Conservation (phyloP, 2,329 filamentous ascomycete genomes). For the Colletotrichum theobromicola region DNA sequence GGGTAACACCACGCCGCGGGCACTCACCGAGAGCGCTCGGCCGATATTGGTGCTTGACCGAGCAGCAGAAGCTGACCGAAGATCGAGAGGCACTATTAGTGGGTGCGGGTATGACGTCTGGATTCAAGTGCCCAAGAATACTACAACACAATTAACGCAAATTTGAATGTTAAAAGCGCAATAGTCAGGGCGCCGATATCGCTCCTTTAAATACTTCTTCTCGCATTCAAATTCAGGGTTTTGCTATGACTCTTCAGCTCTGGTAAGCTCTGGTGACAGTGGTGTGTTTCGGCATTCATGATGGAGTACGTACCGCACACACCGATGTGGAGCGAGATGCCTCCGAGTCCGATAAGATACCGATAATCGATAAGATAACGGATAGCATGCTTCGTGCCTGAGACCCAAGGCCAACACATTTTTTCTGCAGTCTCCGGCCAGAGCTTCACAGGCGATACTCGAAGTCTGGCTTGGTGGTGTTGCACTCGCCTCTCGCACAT, state of each 20-base stretch:
- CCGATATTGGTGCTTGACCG: constrained; percentile 13
- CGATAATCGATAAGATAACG: neutral
- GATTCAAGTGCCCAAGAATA: neutral
- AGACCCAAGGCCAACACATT: neutral
- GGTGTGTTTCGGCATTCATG: neutral
- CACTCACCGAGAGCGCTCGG: constrained; percentile 10
- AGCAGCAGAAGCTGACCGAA: neutral
- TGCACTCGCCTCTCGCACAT: constrained; percentile 21
- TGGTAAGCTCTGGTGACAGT: neutral
- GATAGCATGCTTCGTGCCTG: neutral
- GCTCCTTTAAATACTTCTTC: neutral
- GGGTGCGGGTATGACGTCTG: neutral
- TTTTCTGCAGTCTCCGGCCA: constrained; percentile 17
- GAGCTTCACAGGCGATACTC: constrained; percentile 7
- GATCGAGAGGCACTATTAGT: neutral
- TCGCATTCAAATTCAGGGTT: neutral
- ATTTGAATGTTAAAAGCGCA: fast-evolving
- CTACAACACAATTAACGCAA: fast-evolving
- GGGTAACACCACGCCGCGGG: constrained; percentile 5
- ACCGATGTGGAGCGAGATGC: neutral
- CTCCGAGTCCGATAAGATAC: neutral
- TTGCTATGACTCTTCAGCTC: constrained; percentile 2
- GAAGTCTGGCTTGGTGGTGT: neutral
- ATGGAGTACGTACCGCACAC: neutral
- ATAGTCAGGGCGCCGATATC: neutral